Evolutionary conservation across 192 early-diverging fungal species (phyloP), one percentile per base, ranked within the genome.

Genomic region (Jimgerdemannia lactiflua): DNA sequence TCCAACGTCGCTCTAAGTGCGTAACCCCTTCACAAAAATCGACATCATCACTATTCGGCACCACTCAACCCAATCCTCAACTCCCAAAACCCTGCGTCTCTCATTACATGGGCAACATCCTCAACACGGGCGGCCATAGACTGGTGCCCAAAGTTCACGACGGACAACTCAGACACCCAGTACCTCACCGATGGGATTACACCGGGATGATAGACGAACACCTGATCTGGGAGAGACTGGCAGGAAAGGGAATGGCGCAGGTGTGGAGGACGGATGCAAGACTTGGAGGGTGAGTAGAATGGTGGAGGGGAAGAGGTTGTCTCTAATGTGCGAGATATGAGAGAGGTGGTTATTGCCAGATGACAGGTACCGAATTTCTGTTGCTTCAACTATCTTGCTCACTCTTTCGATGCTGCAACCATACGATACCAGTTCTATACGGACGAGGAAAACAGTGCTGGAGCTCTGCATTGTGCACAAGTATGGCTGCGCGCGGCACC

Each of bases 391-490:
- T 29, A 29, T 29, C n/a, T n/a, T n/a, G n/a, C n/a, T n/a, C n/a
- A n/a, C n/a, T n/a, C n/a, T 29, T 29, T 29, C 29, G 29, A 29
- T 29, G 29, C 1, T 29, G 29, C 29, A 29, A 29, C 29, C 29
- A 29, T 1, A 29, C 0, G 1, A 29, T 29, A 29, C 29, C 29
- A 29, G 29, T 29, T 29, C 71, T 77, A 41, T 40, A 54, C 3
- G 17, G 65, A 20, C 40, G 41, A 40, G 65, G 10, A 18, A 8
- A 3, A 4, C 82, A 17, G 54, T 64, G 11, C 69, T 86, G 43
- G 84, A 82, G 64, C 43, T 86, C 9, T 83, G 83, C 71, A 72
- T 86, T n/a, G 71, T 78, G 4, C 84, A 86, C 70, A 76, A 81
- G 42, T 77, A 39, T 70, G 84, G 84, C 1, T 65, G 74, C 19